A percentile compares a stretch with the other conserved stretches of the same genome.
phyloP scores from a whole-genome alignment of 768 basidiomycete genomes.

The Tylopilus subfusipes region DNA sequence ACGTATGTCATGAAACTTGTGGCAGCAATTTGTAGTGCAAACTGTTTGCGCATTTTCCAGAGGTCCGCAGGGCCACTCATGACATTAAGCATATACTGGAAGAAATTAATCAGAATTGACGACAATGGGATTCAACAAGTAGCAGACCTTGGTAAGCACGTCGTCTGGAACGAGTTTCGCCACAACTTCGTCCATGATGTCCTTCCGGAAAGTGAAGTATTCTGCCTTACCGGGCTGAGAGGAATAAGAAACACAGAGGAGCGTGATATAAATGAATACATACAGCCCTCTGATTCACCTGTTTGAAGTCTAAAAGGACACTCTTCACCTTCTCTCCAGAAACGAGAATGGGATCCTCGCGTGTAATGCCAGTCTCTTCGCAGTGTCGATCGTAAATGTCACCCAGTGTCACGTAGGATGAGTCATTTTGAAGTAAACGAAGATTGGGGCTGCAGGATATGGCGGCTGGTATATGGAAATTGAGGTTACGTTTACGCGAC shows the following conservation, averaged over 20 bases:
- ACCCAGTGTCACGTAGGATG: conserved; percentile 84
- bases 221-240: conserved; percentile 58
- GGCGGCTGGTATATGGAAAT: conserved; percentile 87
- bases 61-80: conserved; percentile 83
- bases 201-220: conserved; percentile 70
- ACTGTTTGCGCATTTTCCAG: conserved; percentile 98
- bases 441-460: conserved; percentile 80
- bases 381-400: conserved; percentile 95
- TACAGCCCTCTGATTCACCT: conserved; percentile 43
- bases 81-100: conserved; percentile 84
- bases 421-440: conserved; percentile 86
- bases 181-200: conserved; percentile 84
- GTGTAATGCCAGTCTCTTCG: conserved; percentile 63
- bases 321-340: conserved; percentile 82
- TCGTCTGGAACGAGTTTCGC: conserved; percentile 88
- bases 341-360: conserved; percentile 85
- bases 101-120: background rate
- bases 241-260: background rate
- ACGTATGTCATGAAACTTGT: conserved; percentile 91
- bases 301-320: conserved; percentile 57
- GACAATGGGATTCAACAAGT: background rate
- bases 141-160: conserved; percentile 70
- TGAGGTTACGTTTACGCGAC: conserved; percentile 84
- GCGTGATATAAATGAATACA: conserved; percentile 5
- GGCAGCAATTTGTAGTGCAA: conserved; percentile 84